Conservation (phyloP, 2,329 filamentous ascomycete species). For the Aspergillus eucalypticola region DNA sequence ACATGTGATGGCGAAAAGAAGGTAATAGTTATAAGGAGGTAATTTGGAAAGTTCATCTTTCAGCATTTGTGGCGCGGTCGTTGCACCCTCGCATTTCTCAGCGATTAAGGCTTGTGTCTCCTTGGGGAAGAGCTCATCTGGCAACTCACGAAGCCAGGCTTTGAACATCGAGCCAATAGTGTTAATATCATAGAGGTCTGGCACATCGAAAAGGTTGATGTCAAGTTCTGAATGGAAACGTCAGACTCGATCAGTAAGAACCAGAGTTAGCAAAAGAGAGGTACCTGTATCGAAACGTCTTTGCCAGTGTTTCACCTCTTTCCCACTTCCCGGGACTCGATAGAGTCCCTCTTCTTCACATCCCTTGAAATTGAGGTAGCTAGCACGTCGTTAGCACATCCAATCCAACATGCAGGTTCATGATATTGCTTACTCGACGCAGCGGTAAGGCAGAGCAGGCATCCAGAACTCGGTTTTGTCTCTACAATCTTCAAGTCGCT, state of each 20-base stretch:
- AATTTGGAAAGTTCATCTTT: slow-evolving; percentile 90
- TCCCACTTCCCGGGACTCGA: slow-evolving; percentile 84
- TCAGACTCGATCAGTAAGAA: neutral
- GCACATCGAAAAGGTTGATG: slow-evolving; percentile 84
- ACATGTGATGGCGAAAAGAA: slow-evolving; percentile 95
- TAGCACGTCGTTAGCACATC: slow-evolving; percentile 32
- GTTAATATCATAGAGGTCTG: slow-evolving; percentile 92
- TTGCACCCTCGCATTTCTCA: slow-evolving; percentile 74
- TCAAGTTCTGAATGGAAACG: slow-evolving; percentile 66
- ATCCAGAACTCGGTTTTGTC: slow-evolving; percentile 99
- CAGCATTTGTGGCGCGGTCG: slow-evolving; percentile 78
- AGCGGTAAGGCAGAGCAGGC: slow-evolving; percentile 92
- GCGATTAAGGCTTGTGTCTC: slow-evolving; percentile 76
- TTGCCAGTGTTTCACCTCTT: slow-evolving; percentile 92
- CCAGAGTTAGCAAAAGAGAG: neutral
- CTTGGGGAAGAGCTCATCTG: slow-evolving; percentile 90
- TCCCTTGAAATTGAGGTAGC: slow-evolving; percentile 89
- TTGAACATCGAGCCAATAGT: slow-evolving; percentile 96
- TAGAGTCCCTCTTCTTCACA: slow-evolving; percentile 94
- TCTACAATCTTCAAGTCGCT: slow-evolving; percentile 78
- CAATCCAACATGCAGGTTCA: neutral
- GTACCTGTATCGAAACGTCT: slow-evolving; percentile 81
- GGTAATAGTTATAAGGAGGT: slow-evolving; percentile 96
- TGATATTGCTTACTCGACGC: slow-evolving; percentile 69
- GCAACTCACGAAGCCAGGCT: slow-evolving; percentile 91